phyloP scores from a whole-genome alignment of 2,329 filamentous ascomycete species.

The Colletotrichum tanaceti region DNA sequence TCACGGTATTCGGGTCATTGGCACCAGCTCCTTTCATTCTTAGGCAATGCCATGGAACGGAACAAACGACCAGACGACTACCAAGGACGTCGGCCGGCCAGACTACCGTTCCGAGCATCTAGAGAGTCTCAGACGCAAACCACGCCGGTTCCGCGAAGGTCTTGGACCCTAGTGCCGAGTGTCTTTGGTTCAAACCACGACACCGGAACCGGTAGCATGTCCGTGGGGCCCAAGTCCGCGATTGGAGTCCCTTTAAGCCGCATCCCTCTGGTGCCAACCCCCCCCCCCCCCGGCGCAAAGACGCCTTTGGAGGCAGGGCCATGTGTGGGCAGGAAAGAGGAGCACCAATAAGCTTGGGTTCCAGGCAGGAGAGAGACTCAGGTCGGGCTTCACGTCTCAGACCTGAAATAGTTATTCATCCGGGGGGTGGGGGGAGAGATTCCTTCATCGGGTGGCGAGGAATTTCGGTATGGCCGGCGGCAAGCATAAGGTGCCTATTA shows the following conservation, averaged over 20 bases:
- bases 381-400: constrained; percentile 19
- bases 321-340: background rate
- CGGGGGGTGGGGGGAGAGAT: background rate
- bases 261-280: constrained; percentile 27
- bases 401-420: background rate
- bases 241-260: background rate
- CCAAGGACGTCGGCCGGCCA: background rate
- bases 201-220: constrained; percentile 24
- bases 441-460: background rate
- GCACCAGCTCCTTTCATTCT: background rate
- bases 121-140: constrained; percentile 6
- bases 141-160: constrained; percentile 14
- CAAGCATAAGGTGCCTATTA: constrained; percentile 6
- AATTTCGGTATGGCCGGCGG: background rate
- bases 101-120: background rate
- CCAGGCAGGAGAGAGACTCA: constrained; percentile 11
- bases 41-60: background rate
- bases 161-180: background rate
- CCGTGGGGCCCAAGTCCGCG: constrained; percentile 1
- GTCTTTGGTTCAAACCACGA: constrained; percentile 1
- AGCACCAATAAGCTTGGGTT: constrained; percentile 10
- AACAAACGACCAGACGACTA: background rate
- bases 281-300: too few species aligned
- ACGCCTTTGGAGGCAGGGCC: background rate
- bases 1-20: background rate